Evolutionary conservation across 106 monocot genomes (phyloP).

Genomic region (Dioscorea alata): DNA sequence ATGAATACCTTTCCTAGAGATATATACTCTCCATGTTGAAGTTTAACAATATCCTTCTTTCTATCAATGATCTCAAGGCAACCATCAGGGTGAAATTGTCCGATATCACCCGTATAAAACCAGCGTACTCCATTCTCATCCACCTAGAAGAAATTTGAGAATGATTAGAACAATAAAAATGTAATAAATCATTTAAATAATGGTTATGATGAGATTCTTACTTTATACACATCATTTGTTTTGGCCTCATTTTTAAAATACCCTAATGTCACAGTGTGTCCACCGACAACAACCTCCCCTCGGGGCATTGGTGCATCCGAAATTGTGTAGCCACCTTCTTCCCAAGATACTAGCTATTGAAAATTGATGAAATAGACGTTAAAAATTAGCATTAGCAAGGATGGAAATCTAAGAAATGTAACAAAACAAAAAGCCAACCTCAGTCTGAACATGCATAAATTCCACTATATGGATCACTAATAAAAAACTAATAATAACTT

Average conservation of each 20-base stretch:
- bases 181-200: not conserved
- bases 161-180: not conserved
- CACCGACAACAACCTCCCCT: constrained; percentile 51
- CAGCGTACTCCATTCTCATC: constrained; percentile 67
- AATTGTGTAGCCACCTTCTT: constrained; percentile 42
- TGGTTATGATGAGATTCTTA: not conserved
- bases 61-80: constrained; percentile 72
- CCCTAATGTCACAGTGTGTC: constrained; percentile 29
- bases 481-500: no score
- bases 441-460: no score
- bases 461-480: no score
- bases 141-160: constrained; percentile 23
- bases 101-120: constrained; percentile 80
- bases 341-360: constrained; percentile 40
- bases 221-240: constrained; percentile 48
- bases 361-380: not conserved
- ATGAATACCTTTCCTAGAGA: constrained; percentile 67
- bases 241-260: constrained; percentile 49
- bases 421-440: no score
- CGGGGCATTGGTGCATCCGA: constrained; percentile 39
- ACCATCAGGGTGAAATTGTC: constrained; percentile 65
- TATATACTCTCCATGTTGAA: constrained; percentile 80
- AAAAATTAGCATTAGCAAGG: no score
- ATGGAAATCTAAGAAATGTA: no score
- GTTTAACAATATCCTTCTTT: constrained; percentile 79